Conservation (phyloP, 2,329 filamentous ascomycete genomes). For the Colletotrichum tropicicola region DNA sequence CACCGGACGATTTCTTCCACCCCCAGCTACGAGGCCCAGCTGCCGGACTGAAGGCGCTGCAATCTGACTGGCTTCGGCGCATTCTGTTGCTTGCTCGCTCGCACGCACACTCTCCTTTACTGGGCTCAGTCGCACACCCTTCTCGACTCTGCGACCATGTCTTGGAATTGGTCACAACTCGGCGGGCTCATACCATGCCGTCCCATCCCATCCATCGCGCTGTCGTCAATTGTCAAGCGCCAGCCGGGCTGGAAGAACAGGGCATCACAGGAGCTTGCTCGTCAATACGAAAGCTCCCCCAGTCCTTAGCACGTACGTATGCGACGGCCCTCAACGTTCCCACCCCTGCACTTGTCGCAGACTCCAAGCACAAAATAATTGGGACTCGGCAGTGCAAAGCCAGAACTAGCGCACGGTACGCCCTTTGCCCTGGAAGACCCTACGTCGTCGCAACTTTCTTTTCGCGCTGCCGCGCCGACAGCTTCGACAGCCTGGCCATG, state of each 20-base stretch:
- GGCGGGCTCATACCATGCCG: constrained; percentile 3
- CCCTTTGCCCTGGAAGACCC: constrained; percentile 18
- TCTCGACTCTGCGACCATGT: constrained; percentile 1
- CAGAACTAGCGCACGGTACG: constrained; percentile 20
- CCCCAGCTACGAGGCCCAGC: too few species aligned
- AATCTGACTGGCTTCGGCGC: constrained; percentile 25
- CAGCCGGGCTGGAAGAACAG: background rate
- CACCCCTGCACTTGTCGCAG: constrained; percentile 29
- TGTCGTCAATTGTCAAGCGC: background rate
- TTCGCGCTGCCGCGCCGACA: constrained; percentile 1
- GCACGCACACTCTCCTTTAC: too few species aligned
- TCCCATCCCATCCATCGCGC: background rate
- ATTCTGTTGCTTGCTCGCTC: background rate
- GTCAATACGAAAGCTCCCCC: constrained; percentile 12
- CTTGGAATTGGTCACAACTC: constrained; percentile 8
- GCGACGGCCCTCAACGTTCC: constrained; percentile 20
- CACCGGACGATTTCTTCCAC: too few species aligned
- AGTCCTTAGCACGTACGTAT: constrained; percentile 14
- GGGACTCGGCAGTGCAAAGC: constrained; percentile 24
- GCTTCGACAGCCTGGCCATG: background rate
- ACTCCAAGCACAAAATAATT: constrained; percentile 23
- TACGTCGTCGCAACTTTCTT: constrained; percentile 27
- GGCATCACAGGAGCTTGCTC: background rate
- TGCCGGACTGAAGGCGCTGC: constrained; percentile 10
- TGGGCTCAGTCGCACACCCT: constrained; percentile 1